These are phyloP conservation scores for Auricularia cornea DNA, from an alignment of 768 basidiomycete genomes.

Conservation along the genomic window DNA sequence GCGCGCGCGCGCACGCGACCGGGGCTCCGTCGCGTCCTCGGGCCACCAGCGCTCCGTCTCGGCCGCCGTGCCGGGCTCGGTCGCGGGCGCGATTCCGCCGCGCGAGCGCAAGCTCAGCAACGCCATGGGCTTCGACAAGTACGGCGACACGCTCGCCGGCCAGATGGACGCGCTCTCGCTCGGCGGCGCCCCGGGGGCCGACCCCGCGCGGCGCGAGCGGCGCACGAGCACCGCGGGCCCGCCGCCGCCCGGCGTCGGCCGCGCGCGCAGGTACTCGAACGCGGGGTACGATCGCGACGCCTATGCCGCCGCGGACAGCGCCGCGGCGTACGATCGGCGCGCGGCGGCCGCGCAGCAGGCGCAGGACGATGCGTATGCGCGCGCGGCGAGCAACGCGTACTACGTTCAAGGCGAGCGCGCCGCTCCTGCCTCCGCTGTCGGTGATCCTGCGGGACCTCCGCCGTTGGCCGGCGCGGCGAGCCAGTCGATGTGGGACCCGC, in stretches of 20 bases:
- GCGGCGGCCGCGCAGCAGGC: background rate
- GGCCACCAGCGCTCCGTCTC: background rate
- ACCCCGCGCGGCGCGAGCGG: background rate
- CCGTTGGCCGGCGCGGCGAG: too few relatives aligned
- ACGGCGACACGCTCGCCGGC: background rate
- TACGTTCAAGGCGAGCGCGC: background rate
- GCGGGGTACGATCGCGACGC: background rate
- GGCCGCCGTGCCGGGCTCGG: background rate
- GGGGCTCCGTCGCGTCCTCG: background rate
- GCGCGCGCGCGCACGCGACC: background rate
- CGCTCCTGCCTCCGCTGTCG: too few relatives aligned
- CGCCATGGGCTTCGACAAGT: background rate
- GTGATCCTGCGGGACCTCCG: too few relatives aligned
- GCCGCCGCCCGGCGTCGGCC: background rate
- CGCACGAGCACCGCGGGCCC: background rate
- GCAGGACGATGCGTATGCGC: background rate
- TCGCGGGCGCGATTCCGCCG: too few relatives aligned
- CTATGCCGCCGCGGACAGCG: background rate
- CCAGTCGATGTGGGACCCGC: background rate
- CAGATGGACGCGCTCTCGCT: background rate
- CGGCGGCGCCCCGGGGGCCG: background rate
- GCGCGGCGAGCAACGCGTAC: background rate
- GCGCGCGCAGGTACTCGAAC: background rate
- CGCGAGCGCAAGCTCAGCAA: slow-evolving; percentile 1
- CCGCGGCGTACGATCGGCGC: background rate